Percentiles rank a stretch among this genome's conserved stretches.
phyloP scores from a whole-genome alignment of 208 protist species.

The Acanthamoeba quina region DNA sequence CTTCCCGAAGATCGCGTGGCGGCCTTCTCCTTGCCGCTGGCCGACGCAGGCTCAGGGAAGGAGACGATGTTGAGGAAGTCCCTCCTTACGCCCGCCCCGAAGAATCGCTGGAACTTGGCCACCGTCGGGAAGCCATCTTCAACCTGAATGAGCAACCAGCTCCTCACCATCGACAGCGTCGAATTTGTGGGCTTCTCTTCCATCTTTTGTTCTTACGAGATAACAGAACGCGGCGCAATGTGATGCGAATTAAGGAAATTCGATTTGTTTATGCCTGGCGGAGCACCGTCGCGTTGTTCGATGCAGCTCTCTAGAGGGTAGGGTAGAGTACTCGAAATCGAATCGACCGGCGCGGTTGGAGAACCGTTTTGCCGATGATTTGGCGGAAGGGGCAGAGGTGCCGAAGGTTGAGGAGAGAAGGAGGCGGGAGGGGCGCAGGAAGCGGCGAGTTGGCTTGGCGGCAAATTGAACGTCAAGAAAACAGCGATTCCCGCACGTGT shows the following conservation, averaged over 20 bases:
- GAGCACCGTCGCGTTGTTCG: background rate
- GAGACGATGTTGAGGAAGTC: slow-evolving; percentile 16
- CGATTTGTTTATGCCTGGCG: background rate
- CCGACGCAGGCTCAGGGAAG: background rate
- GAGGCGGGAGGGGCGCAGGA: background rate
- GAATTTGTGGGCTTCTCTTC: background rate
- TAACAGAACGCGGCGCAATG: background rate
- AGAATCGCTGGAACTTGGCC: slow-evolving; percentile 1
- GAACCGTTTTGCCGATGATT: no score
- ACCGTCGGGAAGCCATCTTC: slow-evolving; percentile 18
- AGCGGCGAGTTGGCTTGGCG: background rate
- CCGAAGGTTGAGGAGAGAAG: background rate
- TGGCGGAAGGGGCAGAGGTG: background rate
- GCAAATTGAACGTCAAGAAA: background rate
- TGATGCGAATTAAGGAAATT: background rate
- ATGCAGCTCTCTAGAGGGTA: background rate
- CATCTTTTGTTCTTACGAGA: background rate
- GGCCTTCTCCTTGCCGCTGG: background rate
- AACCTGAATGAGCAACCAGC: background rate
- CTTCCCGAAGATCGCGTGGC: background rate
- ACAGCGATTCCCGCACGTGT: background rate
- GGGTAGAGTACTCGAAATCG: background rate
- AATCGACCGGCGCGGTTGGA: background rate
- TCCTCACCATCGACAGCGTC: slow-evolving; percentile 4
- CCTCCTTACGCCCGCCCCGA: background rate